These are phyloP conservation scores for Microbotryum violaceum DNA, from an alignment of 1,284 basidiomycete genomes.

Conservation along the genomic window DNA sequence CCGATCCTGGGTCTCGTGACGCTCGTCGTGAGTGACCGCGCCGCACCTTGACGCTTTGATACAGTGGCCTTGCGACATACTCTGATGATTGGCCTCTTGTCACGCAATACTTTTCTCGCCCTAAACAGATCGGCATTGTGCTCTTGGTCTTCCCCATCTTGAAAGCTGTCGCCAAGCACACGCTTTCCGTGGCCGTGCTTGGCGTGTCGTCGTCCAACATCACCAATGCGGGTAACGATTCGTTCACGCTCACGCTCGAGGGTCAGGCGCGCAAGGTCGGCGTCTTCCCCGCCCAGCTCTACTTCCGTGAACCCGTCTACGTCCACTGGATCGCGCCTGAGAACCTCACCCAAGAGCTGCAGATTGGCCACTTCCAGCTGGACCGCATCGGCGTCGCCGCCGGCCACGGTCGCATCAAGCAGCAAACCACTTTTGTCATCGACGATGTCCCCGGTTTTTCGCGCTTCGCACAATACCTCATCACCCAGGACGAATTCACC, in stretches of 20 bases:
- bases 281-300: constrained; percentile 42
- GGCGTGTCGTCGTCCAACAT: constrained; percentile 40
- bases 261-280: constrained; percentile 40
- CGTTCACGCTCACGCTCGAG: constrained; percentile 39
- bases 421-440: constrained; percentile 40
- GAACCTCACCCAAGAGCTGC: constrained; percentile 35
- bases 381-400: constrained; percentile 34
- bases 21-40: neutral
- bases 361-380: constrained; percentile 34
- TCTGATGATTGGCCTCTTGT: neutral
- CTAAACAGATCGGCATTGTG: constrained; percentile 26
- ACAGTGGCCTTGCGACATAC: too few species aligned
- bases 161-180: constrained; percentile 39
- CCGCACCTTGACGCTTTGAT: neutral
- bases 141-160: constrained; percentile 40
- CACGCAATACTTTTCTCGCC: neutral
- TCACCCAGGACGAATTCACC: constrained; percentile 61
- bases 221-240: constrained; percentile 36
- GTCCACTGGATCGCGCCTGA: constrained; percentile 40
- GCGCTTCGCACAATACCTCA: constrained; percentile 46
- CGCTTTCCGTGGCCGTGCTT: constrained; percentile 38
- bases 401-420: constrained; percentile 41
- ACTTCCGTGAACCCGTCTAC: constrained; percentile 39
- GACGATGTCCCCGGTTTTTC: constrained; percentile 37
- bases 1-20: constrained; percentile 17